These are phyloP conservation scores for Dactylonectria macrodidyma DNA, from an alignment of 2,329 filamentous ascomycete species.

Conservation along the genomic window DNA sequence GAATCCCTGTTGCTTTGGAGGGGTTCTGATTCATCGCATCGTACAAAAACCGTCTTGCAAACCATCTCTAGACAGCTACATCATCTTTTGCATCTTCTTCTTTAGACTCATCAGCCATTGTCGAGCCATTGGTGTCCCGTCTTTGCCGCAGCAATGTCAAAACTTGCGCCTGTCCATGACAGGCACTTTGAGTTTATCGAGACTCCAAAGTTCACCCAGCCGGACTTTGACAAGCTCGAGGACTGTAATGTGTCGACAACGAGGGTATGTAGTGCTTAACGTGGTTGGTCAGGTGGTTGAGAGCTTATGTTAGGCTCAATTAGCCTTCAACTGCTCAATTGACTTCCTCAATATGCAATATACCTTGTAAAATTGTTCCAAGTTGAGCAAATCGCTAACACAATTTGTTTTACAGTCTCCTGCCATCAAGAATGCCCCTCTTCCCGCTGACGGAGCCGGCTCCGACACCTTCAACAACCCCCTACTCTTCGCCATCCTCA, in stretches of 20 bases:
- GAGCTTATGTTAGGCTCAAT: neutral
- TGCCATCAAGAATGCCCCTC: slow-evolving; percentile 94
- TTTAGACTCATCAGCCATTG: slow-evolving; percentile 14
- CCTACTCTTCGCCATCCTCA: slow-evolving; percentile 78
- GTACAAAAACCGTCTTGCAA: neutral
- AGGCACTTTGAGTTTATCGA: slow-evolving; percentile 59
- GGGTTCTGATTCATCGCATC: slow-evolving; percentile 18
- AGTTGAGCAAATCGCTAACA: neutral
- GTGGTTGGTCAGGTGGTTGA: slow-evolving; percentile 1
- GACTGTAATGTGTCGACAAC: slow-evolving; percentile 66
- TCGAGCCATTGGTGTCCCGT: slow-evolving; percentile 42
- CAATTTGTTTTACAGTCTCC: slow-evolving; percentile 40
- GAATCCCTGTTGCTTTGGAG: neutral
- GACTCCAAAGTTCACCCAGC: slow-evolving; percentile 55
- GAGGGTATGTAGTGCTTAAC: slow-evolving; percentile 47
- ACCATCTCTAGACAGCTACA: neutral
- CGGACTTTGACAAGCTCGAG: slow-evolving; percentile 78
- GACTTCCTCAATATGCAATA: neutral
- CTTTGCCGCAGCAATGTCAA: slow-evolving; percentile 47
- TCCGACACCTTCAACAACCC: slow-evolving; percentile 90
- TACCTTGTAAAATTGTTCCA: neutral
- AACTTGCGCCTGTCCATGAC: slow-evolving; percentile 49
- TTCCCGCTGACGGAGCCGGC: slow-evolving; percentile 89
- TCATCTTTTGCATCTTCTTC: neutral
- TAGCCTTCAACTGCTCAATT: neutral